These are phyloP conservation scores for Candida pseudoglaebosa DNA, from an alignment of 805 yeast species.

Conservation along the genomic window DNA sequence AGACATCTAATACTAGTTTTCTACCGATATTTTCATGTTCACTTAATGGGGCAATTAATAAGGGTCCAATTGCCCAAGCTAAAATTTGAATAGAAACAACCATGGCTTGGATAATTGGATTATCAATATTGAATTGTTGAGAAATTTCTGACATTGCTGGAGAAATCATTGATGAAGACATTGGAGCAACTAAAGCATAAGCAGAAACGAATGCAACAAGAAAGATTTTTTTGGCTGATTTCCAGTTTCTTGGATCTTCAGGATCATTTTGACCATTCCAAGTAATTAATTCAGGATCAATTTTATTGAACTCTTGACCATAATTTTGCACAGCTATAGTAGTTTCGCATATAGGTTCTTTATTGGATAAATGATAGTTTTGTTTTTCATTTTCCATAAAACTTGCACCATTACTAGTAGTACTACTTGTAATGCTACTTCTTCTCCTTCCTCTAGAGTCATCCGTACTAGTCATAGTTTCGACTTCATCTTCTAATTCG, in stretches of 20 bases:
- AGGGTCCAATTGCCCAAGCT: slow-evolving; percentile 40
- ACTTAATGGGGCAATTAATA: slow-evolving; percentile 36
- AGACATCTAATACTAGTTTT: slow-evolving; percentile 26
- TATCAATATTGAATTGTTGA: slow-evolving; percentile 24
- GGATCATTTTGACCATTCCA: slow-evolving; percentile 32
- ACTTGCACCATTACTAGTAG: slow-evolving; percentile 6
- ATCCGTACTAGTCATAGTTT: slow-evolving; percentile 1
- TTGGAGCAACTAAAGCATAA: slow-evolving; percentile 37
- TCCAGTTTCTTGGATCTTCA: slow-evolving; percentile 35
- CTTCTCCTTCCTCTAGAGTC: not conserved
- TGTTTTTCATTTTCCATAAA: too few relatives aligned
- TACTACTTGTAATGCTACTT: slow-evolving; percentile 10
- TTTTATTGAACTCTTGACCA: slow-evolving; percentile 27
- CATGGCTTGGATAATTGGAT: slow-evolving; percentile 22
- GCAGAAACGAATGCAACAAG: slow-evolving; percentile 27
- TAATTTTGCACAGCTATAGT: slow-evolving; percentile 23
- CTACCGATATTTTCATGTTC: slow-evolving; percentile 36
- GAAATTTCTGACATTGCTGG: slow-evolving; percentile 32
- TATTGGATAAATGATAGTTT: too few relatives aligned
- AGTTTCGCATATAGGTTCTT: slow-evolving; percentile 18
- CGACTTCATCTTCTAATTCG: slow-evolving; percentile 11
- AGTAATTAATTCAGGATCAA: slow-evolving; percentile 37
- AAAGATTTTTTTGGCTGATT: slow-evolving; percentile 15
- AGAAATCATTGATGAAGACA: slow-evolving; percentile 38
- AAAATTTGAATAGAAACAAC: slow-evolving; percentile 34